phyloP scores from a whole-genome alignment of 306 rosid species.

The Vicia villosa region DNA sequence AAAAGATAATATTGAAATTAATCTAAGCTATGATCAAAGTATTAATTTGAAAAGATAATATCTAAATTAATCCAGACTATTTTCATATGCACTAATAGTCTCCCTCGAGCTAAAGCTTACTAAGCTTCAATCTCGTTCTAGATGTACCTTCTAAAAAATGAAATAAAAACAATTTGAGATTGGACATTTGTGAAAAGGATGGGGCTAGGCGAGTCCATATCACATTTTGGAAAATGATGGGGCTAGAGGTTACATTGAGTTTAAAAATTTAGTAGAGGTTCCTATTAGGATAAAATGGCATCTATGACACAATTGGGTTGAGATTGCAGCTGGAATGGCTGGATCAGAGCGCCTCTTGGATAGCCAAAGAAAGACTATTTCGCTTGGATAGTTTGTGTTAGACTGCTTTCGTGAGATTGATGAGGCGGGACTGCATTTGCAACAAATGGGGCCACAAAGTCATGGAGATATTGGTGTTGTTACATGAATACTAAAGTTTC shows the following conservation, averaged over 20 bases:
- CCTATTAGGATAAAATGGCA: neutral
- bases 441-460: neutral
- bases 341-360: neutral
- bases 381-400: neutral
- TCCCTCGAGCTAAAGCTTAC: no score
- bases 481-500: neutral
- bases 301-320: neutral
- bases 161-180: neutral
- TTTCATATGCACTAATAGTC: neutral
- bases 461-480: neutral
- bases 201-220: neutral
- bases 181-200: no score
- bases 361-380: neutral
- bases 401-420: neutral
- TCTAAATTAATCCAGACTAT: no score
- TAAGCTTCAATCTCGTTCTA: no score
- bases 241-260: neutral
- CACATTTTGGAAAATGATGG: neutral
- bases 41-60: no score
- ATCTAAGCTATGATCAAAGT: neutral
- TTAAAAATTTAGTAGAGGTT: neutral
- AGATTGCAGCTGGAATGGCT: neutral
- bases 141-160: neutral
- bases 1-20: neutral
- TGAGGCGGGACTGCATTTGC: neutral